These are phyloP conservation scores for Neospermospora avenae DNA, from an alignment of 2,329 filamentous ascomycete species.

Conservation along the genomic window DNA sequence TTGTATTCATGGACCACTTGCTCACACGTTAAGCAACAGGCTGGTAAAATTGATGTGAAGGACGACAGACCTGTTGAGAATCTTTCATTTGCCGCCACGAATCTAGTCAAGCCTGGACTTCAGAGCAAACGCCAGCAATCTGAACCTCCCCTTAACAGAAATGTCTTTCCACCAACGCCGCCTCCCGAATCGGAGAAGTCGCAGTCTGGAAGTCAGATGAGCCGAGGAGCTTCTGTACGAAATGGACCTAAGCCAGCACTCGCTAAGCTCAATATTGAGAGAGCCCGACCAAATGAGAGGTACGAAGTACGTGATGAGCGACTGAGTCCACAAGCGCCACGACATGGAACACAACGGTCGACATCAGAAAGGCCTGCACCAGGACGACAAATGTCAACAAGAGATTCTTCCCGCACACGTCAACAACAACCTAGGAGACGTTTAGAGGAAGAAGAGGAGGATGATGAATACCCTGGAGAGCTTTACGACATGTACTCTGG, in stretches of 20 bases:
- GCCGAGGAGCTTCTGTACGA: constrained; percentile 57
- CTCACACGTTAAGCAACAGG: constrained; percentile 36
- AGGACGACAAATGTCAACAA: constrained; percentile 34
- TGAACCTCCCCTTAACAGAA: constrained; percentile 74
- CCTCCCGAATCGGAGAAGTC: constrained; percentile 82
- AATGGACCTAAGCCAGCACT: constrained; percentile 58
- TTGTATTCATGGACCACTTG: neutral
- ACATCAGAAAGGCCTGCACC: constrained; percentile 48
- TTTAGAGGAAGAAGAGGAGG: constrained; percentile 45
- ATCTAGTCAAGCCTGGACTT: constrained; percentile 84
- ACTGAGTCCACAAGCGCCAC: constrained; percentile 36
- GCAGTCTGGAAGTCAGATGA: constrained; percentile 37
- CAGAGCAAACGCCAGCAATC: constrained; percentile 80
- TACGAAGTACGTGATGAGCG: constrained; percentile 34
- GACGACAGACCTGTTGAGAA: constrained; percentile 82
- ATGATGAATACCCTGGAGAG: constrained; percentile 60
- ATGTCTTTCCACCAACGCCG: constrained; percentile 95
- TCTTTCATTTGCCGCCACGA: constrained; percentile 87
- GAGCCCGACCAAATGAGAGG: constrained; percentile 45
- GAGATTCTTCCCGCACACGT: constrained; percentile 29
- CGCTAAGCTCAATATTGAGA: constrained; percentile 61
- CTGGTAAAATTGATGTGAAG: constrained; percentile 52
- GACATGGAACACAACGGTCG: constrained; percentile 46
- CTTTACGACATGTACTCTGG: constrained; percentile 61
- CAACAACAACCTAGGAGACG: constrained; percentile 27